These are phyloP conservation scores for Tribonema minus DNA, from an alignment of 108 stramenopile species.

Conservation along the genomic window DNA sequence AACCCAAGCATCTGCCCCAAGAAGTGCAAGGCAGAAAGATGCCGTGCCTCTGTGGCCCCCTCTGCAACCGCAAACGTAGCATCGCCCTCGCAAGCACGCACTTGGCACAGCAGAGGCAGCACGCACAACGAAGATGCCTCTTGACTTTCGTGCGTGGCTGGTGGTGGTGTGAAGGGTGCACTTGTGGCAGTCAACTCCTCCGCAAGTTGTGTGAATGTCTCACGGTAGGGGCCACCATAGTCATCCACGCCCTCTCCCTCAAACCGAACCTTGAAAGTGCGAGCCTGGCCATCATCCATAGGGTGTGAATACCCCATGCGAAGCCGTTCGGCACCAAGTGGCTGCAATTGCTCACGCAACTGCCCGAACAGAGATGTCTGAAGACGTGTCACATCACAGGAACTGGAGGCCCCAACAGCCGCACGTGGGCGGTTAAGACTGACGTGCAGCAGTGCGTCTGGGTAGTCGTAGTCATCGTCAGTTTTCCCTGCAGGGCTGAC, in stretches of 20 bases:
- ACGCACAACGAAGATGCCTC: conserved; percentile 16
- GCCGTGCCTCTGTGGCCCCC: conserved; percentile 55
- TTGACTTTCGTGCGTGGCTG: not conserved
- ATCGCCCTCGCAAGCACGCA: conserved; percentile 43
- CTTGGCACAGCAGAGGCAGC: conserved; percentile 45
- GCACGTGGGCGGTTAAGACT: conserved; percentile 48
- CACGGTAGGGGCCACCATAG: conserved; percentile 95
- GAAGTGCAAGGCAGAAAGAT: conserved; percentile 70
- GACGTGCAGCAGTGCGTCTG: conserved; percentile 58
- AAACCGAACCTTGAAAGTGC: conserved; percentile 96
- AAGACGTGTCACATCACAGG: conserved; percentile 51
- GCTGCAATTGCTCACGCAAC: conserved; percentile 76
- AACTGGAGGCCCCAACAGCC: conserved; percentile 6
- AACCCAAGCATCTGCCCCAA: conserved; percentile 87
- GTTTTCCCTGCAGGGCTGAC: conserved; percentile 50
- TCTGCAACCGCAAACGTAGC: conserved; percentile 53
- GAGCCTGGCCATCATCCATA: conserved; percentile 81
- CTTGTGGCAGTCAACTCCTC: conserved; percentile 60
- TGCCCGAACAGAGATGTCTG: conserved; percentile 86
- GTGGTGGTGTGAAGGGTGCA: not conserved
- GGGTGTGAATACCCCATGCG: conserved; percentile 61
- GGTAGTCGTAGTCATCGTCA: conserved; percentile 66
- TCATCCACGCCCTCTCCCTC: too few species aligned
- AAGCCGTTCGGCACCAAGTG: conserved; percentile 22
- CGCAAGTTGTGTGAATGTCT: conserved; percentile 84